Conservation (phyloP, 306 rosid genomes). For the Acmispon strigosus region DNA sequence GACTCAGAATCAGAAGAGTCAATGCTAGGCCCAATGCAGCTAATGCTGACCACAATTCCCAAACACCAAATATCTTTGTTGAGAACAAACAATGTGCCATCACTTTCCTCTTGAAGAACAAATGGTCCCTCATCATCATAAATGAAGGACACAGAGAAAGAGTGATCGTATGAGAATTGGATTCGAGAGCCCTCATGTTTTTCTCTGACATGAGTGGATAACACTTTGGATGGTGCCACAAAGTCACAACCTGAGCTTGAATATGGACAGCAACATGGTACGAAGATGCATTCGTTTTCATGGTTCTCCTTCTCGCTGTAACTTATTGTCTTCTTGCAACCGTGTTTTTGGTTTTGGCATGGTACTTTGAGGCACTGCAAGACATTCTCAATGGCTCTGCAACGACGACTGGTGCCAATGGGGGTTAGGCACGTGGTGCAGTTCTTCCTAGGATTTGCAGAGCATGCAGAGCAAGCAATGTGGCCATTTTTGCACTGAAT, state of each 20-base stretch:
- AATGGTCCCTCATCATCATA: not conserved
- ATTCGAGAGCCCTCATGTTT: constrained; percentile 20
- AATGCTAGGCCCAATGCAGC: constrained; percentile 32
- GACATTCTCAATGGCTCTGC: constrained; percentile 44
- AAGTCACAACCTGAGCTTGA: constrained; percentile 28
- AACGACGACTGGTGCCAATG: not conserved
- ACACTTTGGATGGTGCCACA: constrained; percentile 24
- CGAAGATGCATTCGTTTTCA: constrained; percentile 33
- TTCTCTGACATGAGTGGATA: constrained; percentile 19
- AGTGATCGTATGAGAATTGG: constrained; percentile 20
- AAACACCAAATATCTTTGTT: not conserved
- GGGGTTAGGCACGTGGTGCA: constrained; percentile 42
- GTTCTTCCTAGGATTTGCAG: constrained; percentile 27
- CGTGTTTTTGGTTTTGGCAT: constrained; percentile 35
- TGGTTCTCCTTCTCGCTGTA: constrained; percentile 36
- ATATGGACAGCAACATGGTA: constrained; percentile 50
- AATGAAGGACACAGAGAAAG: constrained; percentile 16
- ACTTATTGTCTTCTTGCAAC: constrained; percentile 33
- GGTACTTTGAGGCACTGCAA: constrained; percentile 37
- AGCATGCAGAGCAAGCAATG: constrained; percentile 51
- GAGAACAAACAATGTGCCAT: constrained; percentile 35
- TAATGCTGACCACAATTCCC: constrained; percentile 33
- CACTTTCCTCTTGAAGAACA: constrained; percentile 39
- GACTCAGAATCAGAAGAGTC: not conserved
- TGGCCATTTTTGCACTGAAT: constrained; percentile 72